These are phyloP conservation scores for Cystobasidium ongulense DNA, from an alignment of 768 basidiomycete species.

Conservation along the genomic window DNA sequence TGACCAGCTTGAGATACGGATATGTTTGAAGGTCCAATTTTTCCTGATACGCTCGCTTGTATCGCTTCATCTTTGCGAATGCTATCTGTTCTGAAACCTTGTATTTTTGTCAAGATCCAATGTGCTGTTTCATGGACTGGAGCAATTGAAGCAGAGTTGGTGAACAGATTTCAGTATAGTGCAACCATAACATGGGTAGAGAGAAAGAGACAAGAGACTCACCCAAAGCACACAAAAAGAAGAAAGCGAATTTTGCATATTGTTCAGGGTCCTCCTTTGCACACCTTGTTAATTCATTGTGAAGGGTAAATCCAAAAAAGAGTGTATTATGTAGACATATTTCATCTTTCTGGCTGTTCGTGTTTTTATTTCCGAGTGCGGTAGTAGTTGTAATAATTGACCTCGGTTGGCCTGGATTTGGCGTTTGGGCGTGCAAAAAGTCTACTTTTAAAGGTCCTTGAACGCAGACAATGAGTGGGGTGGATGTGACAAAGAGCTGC, in stretches of 20 bases:
- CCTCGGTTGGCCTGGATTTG: neutral
- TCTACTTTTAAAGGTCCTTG: slow-evolving; percentile 22
- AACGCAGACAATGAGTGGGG: slow-evolving; percentile 10
- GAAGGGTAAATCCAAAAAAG: slow-evolving; percentile 17
- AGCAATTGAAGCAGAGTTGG: neutral
- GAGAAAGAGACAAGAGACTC: neutral
- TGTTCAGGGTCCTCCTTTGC: slow-evolving; percentile 19
- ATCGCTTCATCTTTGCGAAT: neutral
- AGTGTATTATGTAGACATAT: neutral
- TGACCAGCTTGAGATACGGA: slow-evolving; percentile 9
- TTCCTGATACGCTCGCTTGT: slow-evolving; percentile 3
- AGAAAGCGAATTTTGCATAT: neutral
- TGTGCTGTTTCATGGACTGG: slow-evolving; percentile 25
- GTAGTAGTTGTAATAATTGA: neutral
- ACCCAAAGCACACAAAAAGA: slow-evolving; percentile 20
- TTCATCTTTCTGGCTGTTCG: neutral
- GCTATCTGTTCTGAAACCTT: slow-evolving; percentile 7
- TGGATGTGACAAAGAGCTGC: neutral
- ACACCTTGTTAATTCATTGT: slow-evolving; percentile 20
- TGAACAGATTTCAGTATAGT: neutral
- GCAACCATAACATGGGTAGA: neutral
- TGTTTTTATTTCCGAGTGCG: neutral
- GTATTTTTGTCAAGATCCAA: slow-evolving; percentile 24
- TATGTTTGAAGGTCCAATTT: neutral
- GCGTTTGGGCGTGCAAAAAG: slow-evolving; percentile 12